A percentile compares a stretch with the other conserved stretches of the same genome.
phyloP scores from a whole-genome alignment of 768 basidiomycete genomes.

The Lactarius indigo region DNA sequence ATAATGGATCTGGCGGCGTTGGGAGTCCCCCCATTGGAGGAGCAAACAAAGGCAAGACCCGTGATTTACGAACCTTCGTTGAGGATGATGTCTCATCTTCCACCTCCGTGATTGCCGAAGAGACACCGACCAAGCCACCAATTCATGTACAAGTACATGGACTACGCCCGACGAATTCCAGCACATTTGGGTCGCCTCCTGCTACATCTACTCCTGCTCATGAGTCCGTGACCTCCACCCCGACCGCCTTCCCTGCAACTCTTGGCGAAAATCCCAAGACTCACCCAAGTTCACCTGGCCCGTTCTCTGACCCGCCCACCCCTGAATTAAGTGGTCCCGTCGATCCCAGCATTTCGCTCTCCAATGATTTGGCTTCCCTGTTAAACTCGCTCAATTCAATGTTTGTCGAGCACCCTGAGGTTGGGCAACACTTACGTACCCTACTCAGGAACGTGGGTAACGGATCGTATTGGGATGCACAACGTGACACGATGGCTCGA shows the following conservation, averaged over 20 bases:
- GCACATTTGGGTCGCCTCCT: slow-evolving; percentile 23
- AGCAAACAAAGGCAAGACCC: slow-evolving; percentile 43
- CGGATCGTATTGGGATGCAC: slow-evolving; percentile 67
- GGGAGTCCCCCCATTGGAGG: slow-evolving; percentile 37
- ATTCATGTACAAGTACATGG: slow-evolving; percentile 51
- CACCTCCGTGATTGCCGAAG: slow-evolving; percentile 38
- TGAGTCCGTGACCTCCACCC: slow-evolving; percentile 17
- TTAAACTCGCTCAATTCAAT: slow-evolving; percentile 54
- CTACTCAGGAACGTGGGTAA: slow-evolving; percentile 57
- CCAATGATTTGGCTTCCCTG: slow-evolving; percentile 61
- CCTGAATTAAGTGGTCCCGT: slow-evolving; percentile 41
- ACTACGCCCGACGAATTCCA: slow-evolving; percentile 20
- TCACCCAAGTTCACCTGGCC: slow-evolving; percentile 16
- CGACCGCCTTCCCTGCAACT: slow-evolving; percentile 5
- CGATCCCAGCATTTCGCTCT: slow-evolving; percentile 43
- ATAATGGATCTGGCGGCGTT: not conserved
- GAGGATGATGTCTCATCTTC: slow-evolving; percentile 40
- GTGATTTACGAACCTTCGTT: slow-evolving; percentile 28
- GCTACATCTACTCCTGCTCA: slow-evolving; percentile 20
- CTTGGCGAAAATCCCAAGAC: not conserved
- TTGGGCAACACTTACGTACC: slow-evolving; percentile 63
- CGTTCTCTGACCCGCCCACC: slow-evolving; percentile 46
- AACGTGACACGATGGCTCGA: slow-evolving; percentile 56
- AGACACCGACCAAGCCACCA: slow-evolving; percentile 52
- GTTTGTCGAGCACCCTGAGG: slow-evolving; percentile 63